A percentile compares a stretch with the other conserved stretches of the same genome.
phyloP scores from a whole-genome alignment of 176 grass and related monocot species.

The Tuctoria greenei region DNA sequence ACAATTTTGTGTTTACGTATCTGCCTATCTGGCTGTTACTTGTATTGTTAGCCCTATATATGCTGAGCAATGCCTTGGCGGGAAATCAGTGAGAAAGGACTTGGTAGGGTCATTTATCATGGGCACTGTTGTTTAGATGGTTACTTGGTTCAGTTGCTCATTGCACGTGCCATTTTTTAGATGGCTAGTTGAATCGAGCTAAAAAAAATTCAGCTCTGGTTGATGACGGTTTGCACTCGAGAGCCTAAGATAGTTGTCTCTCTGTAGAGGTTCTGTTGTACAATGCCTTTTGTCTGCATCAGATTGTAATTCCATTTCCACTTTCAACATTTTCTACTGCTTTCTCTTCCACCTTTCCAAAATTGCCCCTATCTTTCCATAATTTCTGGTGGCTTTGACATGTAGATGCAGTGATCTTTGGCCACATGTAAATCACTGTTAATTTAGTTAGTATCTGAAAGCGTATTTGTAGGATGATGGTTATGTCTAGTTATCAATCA shows the following conservation, averaged over 20 bases:
- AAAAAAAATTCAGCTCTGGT: background rate
- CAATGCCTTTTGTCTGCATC: background rate
- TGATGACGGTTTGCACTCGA: background rate
- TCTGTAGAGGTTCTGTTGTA: slow-evolving; percentile 12
- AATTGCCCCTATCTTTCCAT: background rate
- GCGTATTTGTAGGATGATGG: background rate
- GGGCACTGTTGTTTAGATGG: background rate
- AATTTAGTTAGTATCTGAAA: slow-evolving; percentile 17
- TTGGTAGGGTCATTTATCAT: background rate
- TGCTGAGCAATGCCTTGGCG: background rate
- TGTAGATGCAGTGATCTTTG: slow-evolving; percentile 1
- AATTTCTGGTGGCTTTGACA: background rate
- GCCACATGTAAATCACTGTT: slow-evolving; percentile 13
- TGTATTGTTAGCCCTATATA: background rate
- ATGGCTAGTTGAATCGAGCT: background rate
- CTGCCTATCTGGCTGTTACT: background rate
- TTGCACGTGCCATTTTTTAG: background rate
- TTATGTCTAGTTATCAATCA: background rate
- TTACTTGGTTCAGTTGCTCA: background rate
- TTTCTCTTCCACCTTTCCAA: background rate
- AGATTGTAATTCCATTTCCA: background rate
- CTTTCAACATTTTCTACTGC: background rate
- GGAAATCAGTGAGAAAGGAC: background rate
- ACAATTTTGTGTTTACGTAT: background rate
- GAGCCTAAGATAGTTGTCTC: background rate